Evolutionary conservation across 2,329 filamentous ascomycete species (phyloP), one percentile per base, ranked within the genome.

Genomic region (Oidium heveae): DNA sequence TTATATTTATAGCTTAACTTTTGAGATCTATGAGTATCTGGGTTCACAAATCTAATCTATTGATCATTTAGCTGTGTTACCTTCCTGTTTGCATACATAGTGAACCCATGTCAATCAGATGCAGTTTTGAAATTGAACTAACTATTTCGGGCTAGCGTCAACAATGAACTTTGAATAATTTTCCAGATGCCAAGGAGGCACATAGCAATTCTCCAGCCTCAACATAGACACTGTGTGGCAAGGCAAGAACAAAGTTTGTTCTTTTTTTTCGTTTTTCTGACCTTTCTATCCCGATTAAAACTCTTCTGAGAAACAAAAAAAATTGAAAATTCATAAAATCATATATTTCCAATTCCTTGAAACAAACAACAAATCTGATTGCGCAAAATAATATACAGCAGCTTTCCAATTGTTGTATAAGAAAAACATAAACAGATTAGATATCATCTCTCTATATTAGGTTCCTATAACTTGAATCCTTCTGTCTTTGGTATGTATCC

Each of bases 261-360:
- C 28, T 18, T 62, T 63, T 63, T 59, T 66, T 64, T 64, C 63
- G 63, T 65, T 65, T 60, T 63, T 64, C 61, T 63, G 61, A 57
- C 64, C 62, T 58, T 41, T 60, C 59, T 62, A 60, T 57, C 59
- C 63, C 55, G 65, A 66, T 66, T 63, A 54, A 37, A 58, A 55
- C 61, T 63, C 60, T 54, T 57, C 58, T 62, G 61, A 63, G 61
- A 61, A 56, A 56, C 58, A 66, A 67, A 67, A 67, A 66, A 67
- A 65, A 57, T 66, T 65, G 63, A 67, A 67, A 66, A 66, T 58
- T 59, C 58, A 60, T 59, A 63, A 63, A 61, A 58, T 53, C 59
- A 60, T 39, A 39, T n/a, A 39, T 6, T 6, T 39, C n/a, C 37
- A 39, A 5, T 39, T 39, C 37, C 37, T n/a, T 39, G 2, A 39